Evolutionary conservation across 164 flowering plant species (phyloP).

Genomic region (Vitis rupestris): DNA sequence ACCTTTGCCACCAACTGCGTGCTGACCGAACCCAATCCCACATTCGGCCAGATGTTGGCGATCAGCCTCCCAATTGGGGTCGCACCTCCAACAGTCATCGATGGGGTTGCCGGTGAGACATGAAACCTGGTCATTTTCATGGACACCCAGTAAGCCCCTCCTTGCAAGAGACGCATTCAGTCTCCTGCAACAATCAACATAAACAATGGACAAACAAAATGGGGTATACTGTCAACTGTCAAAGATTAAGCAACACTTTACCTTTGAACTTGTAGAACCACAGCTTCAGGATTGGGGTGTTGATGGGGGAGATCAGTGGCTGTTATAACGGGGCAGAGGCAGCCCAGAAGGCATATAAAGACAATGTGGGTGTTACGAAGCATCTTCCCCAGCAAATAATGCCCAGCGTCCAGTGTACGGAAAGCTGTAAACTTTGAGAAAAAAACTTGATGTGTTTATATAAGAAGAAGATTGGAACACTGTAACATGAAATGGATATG

Average conservation of each 20-base stretch:
- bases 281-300: slow-evolving; percentile 67
- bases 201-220: slow-evolving; percentile 5
- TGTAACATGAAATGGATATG: not conserved
- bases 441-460: slow-evolving; percentile 24
- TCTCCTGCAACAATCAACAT: slow-evolving; percentile 33
- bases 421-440: slow-evolving; percentile 18
- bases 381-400: slow-evolving; percentile 14
- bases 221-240: not conserved
- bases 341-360: slow-evolving; percentile 19
- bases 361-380: slow-evolving; percentile 34
- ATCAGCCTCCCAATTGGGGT: slow-evolving; percentile 59
- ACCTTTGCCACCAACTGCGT: slow-evolving; percentile 66
- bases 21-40: slow-evolving; percentile 65
- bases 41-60: slow-evolving; percentile 79
- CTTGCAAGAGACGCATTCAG: slow-evolving; percentile 47
- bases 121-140: slow-evolving; percentile 22
- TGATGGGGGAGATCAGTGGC: slow-evolving; percentile 44
- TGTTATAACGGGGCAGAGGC: slow-evolving; percentile 9
- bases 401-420: not conserved
- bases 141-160: slow-evolving; percentile 26
- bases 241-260: slow-evolving; percentile 6
- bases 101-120: slow-evolving; percentile 74
- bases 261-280: slow-evolving; percentile 54
- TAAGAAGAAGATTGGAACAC: slow-evolving; percentile 13
- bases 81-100: slow-evolving; percentile 86